These are phyloP conservation scores for Tolypocladium inflatum DNA, from an alignment of 2,329 filamentous ascomycete species.

Conservation along the genomic window DNA sequence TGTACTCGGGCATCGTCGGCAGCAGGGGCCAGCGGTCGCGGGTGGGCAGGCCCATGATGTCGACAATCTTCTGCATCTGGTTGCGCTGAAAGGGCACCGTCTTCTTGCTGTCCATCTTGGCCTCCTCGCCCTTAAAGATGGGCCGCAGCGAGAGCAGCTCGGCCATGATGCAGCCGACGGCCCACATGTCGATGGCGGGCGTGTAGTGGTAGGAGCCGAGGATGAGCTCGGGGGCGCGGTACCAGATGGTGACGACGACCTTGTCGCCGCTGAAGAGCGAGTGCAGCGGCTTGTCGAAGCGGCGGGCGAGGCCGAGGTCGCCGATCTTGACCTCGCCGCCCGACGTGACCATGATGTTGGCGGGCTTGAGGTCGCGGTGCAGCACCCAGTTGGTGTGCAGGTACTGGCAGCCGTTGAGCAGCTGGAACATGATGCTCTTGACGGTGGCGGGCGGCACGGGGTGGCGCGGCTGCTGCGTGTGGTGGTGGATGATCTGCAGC, in stretches of 20 bases:
- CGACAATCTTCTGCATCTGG: conserved; percentile 98
- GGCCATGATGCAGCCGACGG: conserved; percentile 94
- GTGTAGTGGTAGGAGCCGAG: conserved; percentile 94
- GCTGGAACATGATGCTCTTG: conserved; percentile 90
- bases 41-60: conserved; percentile 84
- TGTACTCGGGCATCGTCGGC: conserved; percentile 77
- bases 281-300: conserved; percentile 90
- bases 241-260: conserved; percentile 99
- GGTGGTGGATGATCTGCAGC: conserved; percentile 95
- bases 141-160: conserved; percentile 83
- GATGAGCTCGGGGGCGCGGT: conserved; percentile 87
- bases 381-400: conserved; percentile 95
- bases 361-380: conserved; percentile 92
- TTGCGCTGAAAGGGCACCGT: conserved; percentile 95
- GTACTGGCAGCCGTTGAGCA: conserved; percentile 90
- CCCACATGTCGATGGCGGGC: conserved; percentile 94
- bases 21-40: conserved; percentile 86
- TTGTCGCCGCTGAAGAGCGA: conserved; percentile 91
- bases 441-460: conserved; percentile 83
- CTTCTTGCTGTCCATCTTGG: conserved; percentile 98
- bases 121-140: conserved; percentile 97
- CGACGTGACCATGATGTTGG: conserved; percentile 97
- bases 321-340: conserved; percentile 87
- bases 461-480: conserved; percentile 79
- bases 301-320: conserved; percentile 80